Conservation (phyloP, 495 filamentous ascomycete species). For the Aspergillus sclerotiicarbonarius region DNA sequence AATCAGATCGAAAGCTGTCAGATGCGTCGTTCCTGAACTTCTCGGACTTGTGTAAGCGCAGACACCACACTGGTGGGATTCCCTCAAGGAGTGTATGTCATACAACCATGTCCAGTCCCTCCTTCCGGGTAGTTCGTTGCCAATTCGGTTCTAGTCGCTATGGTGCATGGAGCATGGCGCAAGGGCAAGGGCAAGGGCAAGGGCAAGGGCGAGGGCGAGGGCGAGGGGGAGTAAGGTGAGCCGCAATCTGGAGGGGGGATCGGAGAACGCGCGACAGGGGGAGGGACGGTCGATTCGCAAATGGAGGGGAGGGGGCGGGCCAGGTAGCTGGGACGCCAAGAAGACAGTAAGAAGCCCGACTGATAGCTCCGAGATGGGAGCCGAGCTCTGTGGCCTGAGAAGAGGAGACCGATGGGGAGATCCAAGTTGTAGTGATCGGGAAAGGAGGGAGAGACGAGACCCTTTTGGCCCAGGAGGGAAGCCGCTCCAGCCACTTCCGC, state of each 20-base stretch:
- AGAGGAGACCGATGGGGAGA: background rate
- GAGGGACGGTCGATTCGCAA: background rate
- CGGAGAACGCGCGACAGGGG: conserved; percentile 12
- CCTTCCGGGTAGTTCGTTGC: background rate
- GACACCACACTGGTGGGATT: conserved; percentile 28
- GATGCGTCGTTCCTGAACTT: background rate
- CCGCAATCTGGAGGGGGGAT: conserved; percentile 6
- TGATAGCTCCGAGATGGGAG: background rate
- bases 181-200: conserved; percentile 11
- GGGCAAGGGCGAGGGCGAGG: too few relatives aligned
- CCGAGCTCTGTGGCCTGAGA: conserved; percentile 1
- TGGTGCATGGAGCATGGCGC: conserved; percentile 19
- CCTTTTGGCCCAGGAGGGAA: conserved; percentile 10
- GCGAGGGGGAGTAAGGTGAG: conserved; percentile 9
- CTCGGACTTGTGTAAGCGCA: conserved; percentile 15
- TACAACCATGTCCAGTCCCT: conserved; percentile 32
- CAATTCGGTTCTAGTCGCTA: conserved; percentile 5
- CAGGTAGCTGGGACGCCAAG: background rate
- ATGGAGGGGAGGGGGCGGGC: background rate
- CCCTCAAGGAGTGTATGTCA: conserved; percentile 29
- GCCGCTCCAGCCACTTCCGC: conserved; percentile 32
- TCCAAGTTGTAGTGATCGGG: background rate
- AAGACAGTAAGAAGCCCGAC: background rate
- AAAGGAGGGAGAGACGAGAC: background rate
- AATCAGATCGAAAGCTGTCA: background rate